These are phyloP conservation scores for Edaphochlamys debaryana DNA, from an alignment of 139 green algal species.

Conservation along the genomic window DNA sequence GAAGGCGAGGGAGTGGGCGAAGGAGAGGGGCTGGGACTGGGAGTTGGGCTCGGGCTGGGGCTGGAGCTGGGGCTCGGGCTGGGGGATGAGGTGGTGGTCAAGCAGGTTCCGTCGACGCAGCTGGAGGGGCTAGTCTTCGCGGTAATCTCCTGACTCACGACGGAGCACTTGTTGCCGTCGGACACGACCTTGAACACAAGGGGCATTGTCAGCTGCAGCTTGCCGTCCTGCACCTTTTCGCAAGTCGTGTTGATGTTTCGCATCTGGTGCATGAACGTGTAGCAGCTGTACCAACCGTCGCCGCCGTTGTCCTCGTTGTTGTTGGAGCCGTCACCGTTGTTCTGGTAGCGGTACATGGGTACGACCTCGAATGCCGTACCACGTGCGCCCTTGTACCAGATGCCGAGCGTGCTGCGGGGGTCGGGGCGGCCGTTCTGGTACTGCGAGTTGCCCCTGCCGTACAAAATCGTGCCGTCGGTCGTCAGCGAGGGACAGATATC, in stretches of 20 bases:
- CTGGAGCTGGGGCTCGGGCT: too few relatives aligned
- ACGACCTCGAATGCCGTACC: not conserved
- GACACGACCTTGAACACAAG: constrained; percentile 35
- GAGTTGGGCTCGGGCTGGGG: too few relatives aligned
- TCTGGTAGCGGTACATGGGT: constrained; percentile 42
- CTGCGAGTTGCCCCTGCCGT: constrained; percentile 19
- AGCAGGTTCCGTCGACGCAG: not conserved
- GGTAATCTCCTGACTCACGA: not conserved
- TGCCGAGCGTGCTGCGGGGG: not conserved
- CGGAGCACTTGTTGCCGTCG: constrained; percentile 8
- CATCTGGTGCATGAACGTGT: constrained; percentile 41
- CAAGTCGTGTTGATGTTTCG: not conserved
- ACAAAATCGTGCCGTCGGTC: constrained; percentile 6
- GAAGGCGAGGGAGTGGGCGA: too few relatives aligned
- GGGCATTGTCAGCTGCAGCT: not conserved
- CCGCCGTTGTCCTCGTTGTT: constrained; percentile 38
- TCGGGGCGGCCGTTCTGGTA: constrained; percentile 38
- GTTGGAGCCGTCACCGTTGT: constrained; percentile 44
- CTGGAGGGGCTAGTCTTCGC: not conserved
- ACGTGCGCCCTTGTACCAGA: not conserved
- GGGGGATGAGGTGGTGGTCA: not conserved
- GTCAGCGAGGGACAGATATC: constrained; percentile 19
- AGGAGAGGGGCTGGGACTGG: too few relatives aligned
- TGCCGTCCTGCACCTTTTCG: not conserved
- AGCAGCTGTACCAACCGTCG: constrained; percentile 41